Evolutionary conservation across 2,329 filamentous ascomycete species (phyloP), one percentile per base, ranked within the genome.

Genomic region (Sclerotiophoma versabilis): DNA sequence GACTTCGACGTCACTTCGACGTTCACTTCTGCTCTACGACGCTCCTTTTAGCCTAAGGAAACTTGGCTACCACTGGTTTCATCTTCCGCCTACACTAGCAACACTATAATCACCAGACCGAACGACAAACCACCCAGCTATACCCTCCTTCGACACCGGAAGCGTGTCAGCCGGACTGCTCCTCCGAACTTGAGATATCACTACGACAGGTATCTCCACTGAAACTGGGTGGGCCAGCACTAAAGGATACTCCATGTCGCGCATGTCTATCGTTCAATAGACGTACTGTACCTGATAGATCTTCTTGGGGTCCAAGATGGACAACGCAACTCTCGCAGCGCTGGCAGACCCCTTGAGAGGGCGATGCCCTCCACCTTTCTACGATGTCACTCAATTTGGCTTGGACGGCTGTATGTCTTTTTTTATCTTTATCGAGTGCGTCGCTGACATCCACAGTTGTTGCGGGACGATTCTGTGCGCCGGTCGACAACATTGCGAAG

Each of bases 291-390:
- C 25, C 33, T 38, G 25, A 42, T 14, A 49, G 26, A 25, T 36
- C 14, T 11, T 14, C 12, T 11, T 33, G 17, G 20, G 19, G 9
- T 22, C 43, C 57, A 55, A 49, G 50, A 75, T 74, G 70, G 60
- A 68, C 44, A 75, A 74, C 58, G 48, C 60, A 53, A 69, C 71
- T 54, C 47, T 65, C 43, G 51, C 62, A 27, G 6, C 39, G 15
- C 17, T 39, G 27, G 30, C n/a, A 44, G 65, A 67, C 29, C 58
- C 68, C 8, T 64, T 77, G n/a, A 64, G 67, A 32, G 86, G 84
- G 59, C 66, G 76, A 15, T 96, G 91, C 74, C 84, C 85, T 14
- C 62, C 81, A 45, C 91, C 91, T 5, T 93, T 95, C 69, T 81
- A 87, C 58, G 85, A 90, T 70, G 81, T 82, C 54, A 75, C 76